Evolutionary conservation across 164 flowering plant genomes (phyloP).

Genomic region (Vitis amurensis): DNA sequence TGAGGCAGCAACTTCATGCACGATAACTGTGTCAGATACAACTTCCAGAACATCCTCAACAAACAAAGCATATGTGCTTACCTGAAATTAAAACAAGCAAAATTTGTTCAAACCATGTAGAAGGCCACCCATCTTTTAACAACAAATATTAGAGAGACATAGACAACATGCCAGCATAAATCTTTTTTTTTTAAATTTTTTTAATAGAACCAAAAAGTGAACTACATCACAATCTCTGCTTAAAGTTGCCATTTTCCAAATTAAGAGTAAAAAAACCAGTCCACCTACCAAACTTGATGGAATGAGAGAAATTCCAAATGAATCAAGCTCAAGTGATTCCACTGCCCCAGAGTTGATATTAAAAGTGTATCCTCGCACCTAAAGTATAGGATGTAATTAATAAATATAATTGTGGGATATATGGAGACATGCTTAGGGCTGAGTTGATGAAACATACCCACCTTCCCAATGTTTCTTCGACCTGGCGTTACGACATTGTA

Average conservation of each 20-base stretch:
- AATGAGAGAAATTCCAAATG: conserved; percentile 78
- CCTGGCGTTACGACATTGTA: conserved; percentile 71
- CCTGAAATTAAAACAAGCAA: conserved; percentile 34
- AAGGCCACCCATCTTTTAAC: too few relatives aligned
- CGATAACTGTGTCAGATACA: conserved; percentile 60
- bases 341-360: conserved; percentile 67
- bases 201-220: background rate
- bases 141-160: too few relatives aligned
- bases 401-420: conserved; percentile 1
- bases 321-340: conserved; percentile 80
- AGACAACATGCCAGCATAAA: too few relatives aligned
- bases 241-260: background rate
- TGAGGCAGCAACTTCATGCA: conserved; percentile 77
- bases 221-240: background rate
- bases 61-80: conserved; percentile 73
- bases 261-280: background rate
- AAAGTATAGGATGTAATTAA: conserved; percentile 1
- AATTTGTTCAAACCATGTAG: background rate
- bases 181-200: background rate
- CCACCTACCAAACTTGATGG: conserved; percentile 77
- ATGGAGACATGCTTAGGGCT: background rate
- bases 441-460: conserved; percentile 17
- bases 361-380: conserved; percentile 83
- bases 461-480: conserved; percentile 69
- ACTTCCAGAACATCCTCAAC: conserved; percentile 88